These are phyloP conservation scores for Heliamphora exappendiculata DNA, from an alignment of 148 eudicot genomes.

Conservation along the genomic window DNA sequence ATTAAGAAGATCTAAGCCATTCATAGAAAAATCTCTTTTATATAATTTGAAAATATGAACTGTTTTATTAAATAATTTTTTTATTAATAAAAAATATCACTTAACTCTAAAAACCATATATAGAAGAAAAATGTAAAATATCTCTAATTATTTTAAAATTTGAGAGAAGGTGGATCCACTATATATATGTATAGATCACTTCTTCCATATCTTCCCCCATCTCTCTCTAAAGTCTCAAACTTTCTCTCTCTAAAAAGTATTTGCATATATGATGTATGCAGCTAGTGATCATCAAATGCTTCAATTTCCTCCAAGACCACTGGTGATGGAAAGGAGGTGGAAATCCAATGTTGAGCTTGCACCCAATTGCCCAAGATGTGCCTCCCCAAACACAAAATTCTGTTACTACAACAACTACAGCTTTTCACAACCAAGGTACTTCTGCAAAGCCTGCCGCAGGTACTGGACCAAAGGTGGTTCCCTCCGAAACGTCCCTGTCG, in stretches of 20 bases:
- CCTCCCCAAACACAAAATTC: slow-evolving; percentile 54
- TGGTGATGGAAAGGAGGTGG: slow-evolving; percentile 30
- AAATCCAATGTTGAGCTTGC: slow-evolving; percentile 32
- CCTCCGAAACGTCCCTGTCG: slow-evolving; percentile 45
- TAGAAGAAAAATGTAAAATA: too few species aligned
- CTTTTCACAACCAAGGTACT: slow-evolving; percentile 56
- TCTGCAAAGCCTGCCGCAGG: slow-evolving; percentile 53
- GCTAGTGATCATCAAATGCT: slow-evolving; percentile 25
- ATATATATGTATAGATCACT: background rate
- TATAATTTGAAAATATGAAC: too few species aligned
- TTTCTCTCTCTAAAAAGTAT: background rate
- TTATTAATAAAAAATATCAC: background rate
- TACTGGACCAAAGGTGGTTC: slow-evolving; percentile 67
- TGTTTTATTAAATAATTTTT: too few species aligned
- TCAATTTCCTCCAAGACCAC: slow-evolving; percentile 24
- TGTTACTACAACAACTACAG: slow-evolving; percentile 66
- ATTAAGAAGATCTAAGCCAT: too few species aligned
- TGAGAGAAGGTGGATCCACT: background rate
- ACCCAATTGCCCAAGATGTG: slow-evolving; percentile 60
- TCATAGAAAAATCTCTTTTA: too few species aligned
- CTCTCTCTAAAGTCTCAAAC: background rate
- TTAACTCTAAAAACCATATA: background rate
- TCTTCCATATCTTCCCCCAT: slow-evolving; percentile 1
- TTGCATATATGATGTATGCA: slow-evolving; percentile 14
- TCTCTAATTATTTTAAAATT: background rate